A percentile compares a stretch with the other conserved stretches of the same genome.
Conservation (phyloP, 495 filamentous ascomycete species). For the Pyronema omphalodes region DNA sequence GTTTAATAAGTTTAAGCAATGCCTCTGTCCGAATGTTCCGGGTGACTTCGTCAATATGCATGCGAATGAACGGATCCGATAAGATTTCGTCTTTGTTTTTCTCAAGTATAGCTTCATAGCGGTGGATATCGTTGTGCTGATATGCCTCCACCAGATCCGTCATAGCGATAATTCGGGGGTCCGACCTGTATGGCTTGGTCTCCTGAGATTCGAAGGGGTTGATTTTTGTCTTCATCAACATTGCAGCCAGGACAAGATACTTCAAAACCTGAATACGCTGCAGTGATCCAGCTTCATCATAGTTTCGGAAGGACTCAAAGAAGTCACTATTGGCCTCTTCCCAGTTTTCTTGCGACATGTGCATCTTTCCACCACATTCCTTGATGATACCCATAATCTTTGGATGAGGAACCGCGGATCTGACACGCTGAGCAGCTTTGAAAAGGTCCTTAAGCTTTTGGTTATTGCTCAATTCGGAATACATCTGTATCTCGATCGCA, state of each 20-base stretch:
- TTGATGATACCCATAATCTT: constrained; percentile 99
- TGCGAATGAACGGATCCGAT: constrained; percentile 86
- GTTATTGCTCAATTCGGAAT: constrained; percentile 89
- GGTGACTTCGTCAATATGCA: constrained; percentile 98
- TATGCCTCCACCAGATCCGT: constrained; percentile 92
- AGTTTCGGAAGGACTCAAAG: constrained; percentile 96
- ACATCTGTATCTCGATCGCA: constrained; percentile 96
- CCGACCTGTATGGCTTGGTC: constrained; percentile 96
- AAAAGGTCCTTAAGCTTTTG: constrained; percentile 90
- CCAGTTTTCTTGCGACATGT: constrained; percentile 88
- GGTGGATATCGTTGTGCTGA: constrained; percentile 84
- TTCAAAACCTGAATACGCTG: constrained; percentile 95
- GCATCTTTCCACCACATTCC: constrained; percentile 98
- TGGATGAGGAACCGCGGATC: constrained; percentile 89
- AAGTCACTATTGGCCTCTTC: constrained; percentile 92
- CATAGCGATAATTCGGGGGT: constrained; percentile 89
- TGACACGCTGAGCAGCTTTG: constrained; percentile 70
- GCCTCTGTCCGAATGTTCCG: constrained; percentile 96
- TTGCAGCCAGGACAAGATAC: constrained; percentile 86
- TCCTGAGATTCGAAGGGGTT: constrained; percentile 98
- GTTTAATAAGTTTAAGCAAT: constrained; percentile 79
- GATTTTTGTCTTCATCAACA: constrained; percentile 99
- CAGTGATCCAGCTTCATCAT: constrained; percentile 90
- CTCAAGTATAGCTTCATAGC: constrained; percentile 72
- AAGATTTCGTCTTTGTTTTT: constrained; percentile 68